Base-by-base conservation (phyloP, 2,329 filamentous ascomycete genomes). In the Rhynchosporium secalis region DNA sequence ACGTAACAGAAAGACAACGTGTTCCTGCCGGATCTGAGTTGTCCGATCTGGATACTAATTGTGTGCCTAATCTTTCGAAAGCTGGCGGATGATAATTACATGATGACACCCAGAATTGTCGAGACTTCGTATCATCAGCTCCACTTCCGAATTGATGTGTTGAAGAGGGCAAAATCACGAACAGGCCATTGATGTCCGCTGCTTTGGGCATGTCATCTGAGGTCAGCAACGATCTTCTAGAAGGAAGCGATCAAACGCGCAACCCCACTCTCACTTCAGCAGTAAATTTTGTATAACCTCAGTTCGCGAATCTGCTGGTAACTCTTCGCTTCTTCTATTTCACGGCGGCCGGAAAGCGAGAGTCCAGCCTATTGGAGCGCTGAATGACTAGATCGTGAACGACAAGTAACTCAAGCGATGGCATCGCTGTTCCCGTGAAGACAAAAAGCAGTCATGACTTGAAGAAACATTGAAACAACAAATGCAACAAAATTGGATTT, bases 191-290 rank as follows among this genome's bases (percentile, higher is more conserved):
- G 48, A 38, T 52, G 31, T 52, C 9, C 33, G 33, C 33, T 12
- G 26, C 20, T 28, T 54, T 20, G 51, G 51, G 5, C 6, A 10
- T 52, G 49, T 52, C 51, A 54, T 54, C 49, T 52, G 33, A 54
- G n/a, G 51, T 54, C 51, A 54, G 51, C 51, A 40, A 40, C n/a
- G 33, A 54, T 33, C 20, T 54, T 54, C 51, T 29, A 54, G 51
- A 54, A 54, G 9, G 9, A 10, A 33, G 33, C 51, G 33, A 54
- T 41, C 51, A 54, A 54, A 41, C 51, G 36, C 51, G 51, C 51
- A 10, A 54, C 36, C 36, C 33, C 51, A 40, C 33, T 40, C 51
- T 29, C 10, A 29, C 20, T 54, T 54, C 51, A 54, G 51, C 51
- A 33, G 51, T 33, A 54, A 28, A 41, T 28, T 4, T 41, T 54